phyloP scores from a whole-genome alignment of 805 yeast genomes.

The Wickerhamiella kurtzmanii region DNA sequence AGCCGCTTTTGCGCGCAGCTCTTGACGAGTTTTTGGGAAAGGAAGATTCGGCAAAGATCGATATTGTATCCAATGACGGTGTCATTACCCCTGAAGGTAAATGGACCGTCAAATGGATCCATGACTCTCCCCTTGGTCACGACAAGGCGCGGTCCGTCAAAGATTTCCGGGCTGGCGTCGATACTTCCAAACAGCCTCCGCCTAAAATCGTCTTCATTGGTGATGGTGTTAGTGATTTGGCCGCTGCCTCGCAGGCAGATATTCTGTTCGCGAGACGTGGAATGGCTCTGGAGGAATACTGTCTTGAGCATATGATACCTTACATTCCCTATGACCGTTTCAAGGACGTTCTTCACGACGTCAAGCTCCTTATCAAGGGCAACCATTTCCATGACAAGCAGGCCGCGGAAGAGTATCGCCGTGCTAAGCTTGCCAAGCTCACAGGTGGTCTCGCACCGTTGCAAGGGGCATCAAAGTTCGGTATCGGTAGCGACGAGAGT shows the following conservation, averaged over 20 bases:
- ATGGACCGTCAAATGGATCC: slow-evolving; percentile 32
- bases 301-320: slow-evolving; percentile 29
- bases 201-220: slow-evolving; percentile 43
- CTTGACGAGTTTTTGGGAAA: slow-evolving; percentile 30
- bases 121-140: slow-evolving; percentile 32
- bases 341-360: slow-evolving; percentile 29
- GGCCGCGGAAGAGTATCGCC: slow-evolving; percentile 16
- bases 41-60: slow-evolving; percentile 27
- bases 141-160: slow-evolving; percentile 31
- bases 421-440: slow-evolving; percentile 14
- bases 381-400: slow-evolving; percentile 20
- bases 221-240: slow-evolving; percentile 40
- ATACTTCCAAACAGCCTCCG: slow-evolving; percentile 20
- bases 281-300: slow-evolving; percentile 30
- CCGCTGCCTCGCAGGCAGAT: slow-evolving; percentile 34
- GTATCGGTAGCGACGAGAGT: slow-evolving; percentile 12
- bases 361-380: slow-evolving; percentile 21
- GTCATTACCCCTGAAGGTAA: slow-evolving; percentile 27
- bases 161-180: slow-evolving; percentile 24
- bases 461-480: slow-evolving; percentile 9
- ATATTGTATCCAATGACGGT: slow-evolving; percentile 31
- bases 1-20: slow-evolving; percentile 31
- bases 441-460: slow-evolving; percentile 20
- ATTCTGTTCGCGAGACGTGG: slow-evolving; percentile 33
- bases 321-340: slow-evolving; percentile 32